Evolutionary conservation across 2,329 filamentous ascomycete genomes (phyloP).

Genomic region (Akanthomyces lecanii): DNA sequence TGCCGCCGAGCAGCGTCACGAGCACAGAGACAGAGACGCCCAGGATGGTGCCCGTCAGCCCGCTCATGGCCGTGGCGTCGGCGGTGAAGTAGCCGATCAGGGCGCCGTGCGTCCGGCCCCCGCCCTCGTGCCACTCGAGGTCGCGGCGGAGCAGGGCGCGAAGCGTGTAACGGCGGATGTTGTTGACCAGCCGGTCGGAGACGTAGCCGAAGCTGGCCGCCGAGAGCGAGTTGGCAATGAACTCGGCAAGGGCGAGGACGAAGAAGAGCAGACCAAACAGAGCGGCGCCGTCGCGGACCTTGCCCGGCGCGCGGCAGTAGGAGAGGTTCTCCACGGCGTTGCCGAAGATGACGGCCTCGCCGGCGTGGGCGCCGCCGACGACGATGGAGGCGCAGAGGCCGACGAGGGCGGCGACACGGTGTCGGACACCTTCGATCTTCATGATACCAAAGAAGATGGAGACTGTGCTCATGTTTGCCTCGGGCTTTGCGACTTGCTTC

Average conservation of each 20-base stretch:
- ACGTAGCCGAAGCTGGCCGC: constrained; percentile 38
- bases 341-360: constrained; percentile 46
- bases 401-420: constrained; percentile 23
- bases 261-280: constrained; percentile 52
- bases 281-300: constrained; percentile 29
- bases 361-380: constrained; percentile 45
- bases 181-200: constrained; percentile 57
- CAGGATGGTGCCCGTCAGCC: constrained; percentile 61
- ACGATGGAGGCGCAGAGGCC: constrained; percentile 37
- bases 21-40: constrained; percentile 60
- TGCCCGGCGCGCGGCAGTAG: constrained; percentile 33
- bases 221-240: constrained; percentile 50
- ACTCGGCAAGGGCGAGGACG: constrained; percentile 40
- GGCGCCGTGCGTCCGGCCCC: constrained; percentile 51
- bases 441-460: constrained; percentile 3
- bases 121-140: constrained; percentile 62
- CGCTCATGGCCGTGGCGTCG: constrained; percentile 58
- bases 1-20: constrained; percentile 59
- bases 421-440: constrained; percentile 13
- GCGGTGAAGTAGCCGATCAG: constrained; percentile 62
- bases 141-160: constrained; percentile 59
- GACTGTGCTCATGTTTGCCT: neutral
- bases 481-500: neutral
- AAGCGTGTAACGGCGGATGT: constrained; percentile 54
- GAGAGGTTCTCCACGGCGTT: constrained; percentile 35